phyloP scores from a whole-genome alignment of 192 early-diverging fungal genomes.

The Mycoemilia scoparia region DNA sequence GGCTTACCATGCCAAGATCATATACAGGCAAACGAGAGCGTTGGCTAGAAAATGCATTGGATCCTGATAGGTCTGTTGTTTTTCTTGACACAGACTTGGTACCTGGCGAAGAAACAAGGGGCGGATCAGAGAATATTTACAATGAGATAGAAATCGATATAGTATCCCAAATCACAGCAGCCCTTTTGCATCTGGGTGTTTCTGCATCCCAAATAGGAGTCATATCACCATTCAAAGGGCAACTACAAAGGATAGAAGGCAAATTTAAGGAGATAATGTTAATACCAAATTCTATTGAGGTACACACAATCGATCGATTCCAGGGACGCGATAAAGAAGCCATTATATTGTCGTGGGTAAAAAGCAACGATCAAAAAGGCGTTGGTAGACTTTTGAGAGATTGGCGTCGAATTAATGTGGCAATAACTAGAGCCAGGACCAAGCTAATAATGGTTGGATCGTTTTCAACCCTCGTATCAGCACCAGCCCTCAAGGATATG shows the following conservation, averaged over 20 bases:
- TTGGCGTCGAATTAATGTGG: conserved; percentile 88
- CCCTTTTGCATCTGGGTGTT: no score
- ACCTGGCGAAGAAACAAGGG: conserved; percentile 33
- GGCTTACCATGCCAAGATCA: background rate
- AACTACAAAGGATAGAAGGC: no score
- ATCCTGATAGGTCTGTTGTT: conserved; percentile 46
- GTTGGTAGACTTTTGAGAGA: conserved; percentile 77
- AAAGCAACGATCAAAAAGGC: conserved; percentile 48
- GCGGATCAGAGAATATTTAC: background rate
- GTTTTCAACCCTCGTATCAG: conserved; percentile 38
- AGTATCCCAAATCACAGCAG: conserved; percentile 1
- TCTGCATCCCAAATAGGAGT: no score
- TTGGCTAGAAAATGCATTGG: conserved; percentile 47
- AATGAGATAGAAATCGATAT: background rate
- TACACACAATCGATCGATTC: conserved; percentile 80
- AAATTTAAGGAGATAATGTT: no score
- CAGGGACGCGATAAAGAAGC: conserved; percentile 89
- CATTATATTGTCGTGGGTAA: conserved; percentile 76
- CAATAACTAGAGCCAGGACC: conserved; percentile 69
- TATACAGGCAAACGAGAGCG: conserved; percentile 7
- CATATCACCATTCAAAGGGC: no score
- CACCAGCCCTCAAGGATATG: conserved; percentile 36
- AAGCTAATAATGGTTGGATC: conserved; percentile 88
- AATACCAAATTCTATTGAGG: no score
- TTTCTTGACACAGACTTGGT: conserved; percentile 70